Evolutionary conservation across 805 yeast genomes (phyloP).

Genomic region (Barnettozyma siamensis): DNA sequence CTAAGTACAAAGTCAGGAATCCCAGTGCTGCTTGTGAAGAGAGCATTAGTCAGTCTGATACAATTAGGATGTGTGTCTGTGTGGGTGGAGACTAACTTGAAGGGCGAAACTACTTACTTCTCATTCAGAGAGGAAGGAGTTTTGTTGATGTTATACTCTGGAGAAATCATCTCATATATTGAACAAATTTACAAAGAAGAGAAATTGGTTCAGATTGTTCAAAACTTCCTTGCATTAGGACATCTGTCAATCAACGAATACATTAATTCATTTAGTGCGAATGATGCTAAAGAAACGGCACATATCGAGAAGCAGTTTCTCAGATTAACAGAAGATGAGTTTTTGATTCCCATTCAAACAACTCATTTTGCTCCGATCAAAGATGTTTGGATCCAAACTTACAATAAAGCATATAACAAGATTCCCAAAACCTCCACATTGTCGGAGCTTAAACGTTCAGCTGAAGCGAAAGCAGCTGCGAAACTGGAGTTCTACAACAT

Average conservation of each 20-base stretch:
- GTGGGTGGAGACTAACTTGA: constrained; percentile 42
- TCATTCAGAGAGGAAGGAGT: constrained; percentile 59
- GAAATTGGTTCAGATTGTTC: constrained; percentile 52
- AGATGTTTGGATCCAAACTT: constrained; percentile 36
- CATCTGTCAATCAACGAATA: constrained; percentile 55
- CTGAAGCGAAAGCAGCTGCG: constrained; percentile 53
- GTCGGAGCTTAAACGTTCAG: constrained; percentile 50
- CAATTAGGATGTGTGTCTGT: constrained; percentile 73
- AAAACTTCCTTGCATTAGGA: constrained; percentile 66
- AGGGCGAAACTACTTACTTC: constrained; percentile 40
- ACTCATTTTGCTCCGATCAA: constrained; percentile 30
- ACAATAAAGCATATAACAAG: constrained; percentile 32
- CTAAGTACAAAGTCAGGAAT: constrained; percentile 42
- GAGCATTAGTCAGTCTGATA: constrained; percentile 66
- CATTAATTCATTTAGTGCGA: constrained; percentile 24
- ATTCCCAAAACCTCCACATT: constrained; percentile 34
- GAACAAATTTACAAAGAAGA: constrained; percentile 36
- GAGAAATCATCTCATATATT: constrained; percentile 59
- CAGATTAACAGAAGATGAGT: constrained; percentile 41
- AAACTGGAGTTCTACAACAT: constrained; percentile 32
- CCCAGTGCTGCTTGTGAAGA: constrained; percentile 47
- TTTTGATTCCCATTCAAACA: constrained; percentile 43
- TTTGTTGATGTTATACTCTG: constrained; percentile 62
- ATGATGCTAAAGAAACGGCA: constrained; percentile 24
- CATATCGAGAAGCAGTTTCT: constrained; percentile 35